phyloP scores from a whole-genome alignment of 2,329 filamentous ascomycete genomes.

The Pseudogymnoascus verrucosus region DNA sequence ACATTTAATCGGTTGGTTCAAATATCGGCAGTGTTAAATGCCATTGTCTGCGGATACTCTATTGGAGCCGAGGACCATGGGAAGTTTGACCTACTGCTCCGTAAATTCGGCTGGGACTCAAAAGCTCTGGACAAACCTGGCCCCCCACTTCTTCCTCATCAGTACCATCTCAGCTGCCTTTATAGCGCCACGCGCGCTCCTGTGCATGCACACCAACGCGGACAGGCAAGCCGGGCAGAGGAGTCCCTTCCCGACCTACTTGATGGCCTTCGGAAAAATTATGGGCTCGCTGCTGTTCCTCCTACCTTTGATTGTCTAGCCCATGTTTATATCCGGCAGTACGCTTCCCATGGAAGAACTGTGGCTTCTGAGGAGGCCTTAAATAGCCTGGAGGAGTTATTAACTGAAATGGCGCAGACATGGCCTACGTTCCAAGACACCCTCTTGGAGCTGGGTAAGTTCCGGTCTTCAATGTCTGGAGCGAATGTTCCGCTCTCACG shows the following conservation, averaged over 20 bases:
- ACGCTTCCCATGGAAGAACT: not conserved
- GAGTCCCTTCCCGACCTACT: not conserved
- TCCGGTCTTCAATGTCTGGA: not conserved
- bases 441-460: not conserved
- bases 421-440: slow-evolving; percentile 5
- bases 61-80: slow-evolving; percentile 12
- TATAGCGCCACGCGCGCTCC: slow-evolving; percentile 22
- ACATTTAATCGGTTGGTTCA: slow-evolving; percentile 28
- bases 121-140: not conserved
- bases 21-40: slow-evolving; percentile 25
- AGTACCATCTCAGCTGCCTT: slow-evolving; percentile 25
- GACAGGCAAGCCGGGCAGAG: not conserved
- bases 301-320: slow-evolving; percentile 4
- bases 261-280: not conserved
- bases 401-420: not conserved
- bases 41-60: slow-evolving; percentile 16
- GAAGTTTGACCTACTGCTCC: slow-evolving; percentile 1
- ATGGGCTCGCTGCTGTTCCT: not conserved
- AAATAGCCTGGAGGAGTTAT: not conserved
- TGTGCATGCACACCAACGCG: not conserved
- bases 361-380: not conserved
- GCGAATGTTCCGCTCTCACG: not conserved
- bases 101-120: not conserved
- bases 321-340: not conserved
- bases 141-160: slow-evolving; percentile 23